phyloP scores from a whole-genome alignment of 73 alveolate species.

The Tetrahymena malaccensis region DNA sequence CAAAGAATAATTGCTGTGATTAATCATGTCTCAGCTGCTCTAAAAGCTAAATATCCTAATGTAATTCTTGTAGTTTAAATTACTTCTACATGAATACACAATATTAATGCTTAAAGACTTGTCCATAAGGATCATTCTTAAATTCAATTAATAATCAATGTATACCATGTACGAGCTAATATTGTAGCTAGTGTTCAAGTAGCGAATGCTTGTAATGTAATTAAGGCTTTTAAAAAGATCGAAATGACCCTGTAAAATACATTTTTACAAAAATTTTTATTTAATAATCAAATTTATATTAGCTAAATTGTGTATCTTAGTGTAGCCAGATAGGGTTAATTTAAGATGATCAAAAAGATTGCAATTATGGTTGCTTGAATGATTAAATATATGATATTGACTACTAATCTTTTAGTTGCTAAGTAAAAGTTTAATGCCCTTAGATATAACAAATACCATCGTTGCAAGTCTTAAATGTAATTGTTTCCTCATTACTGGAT shows the following conservation, averaged over 20 bases:
- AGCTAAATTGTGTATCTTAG: not conserved
- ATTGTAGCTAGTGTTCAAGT: not conserved
- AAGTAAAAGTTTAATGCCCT: not conserved
- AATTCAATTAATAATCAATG: not conserved
- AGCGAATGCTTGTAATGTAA: not conserved
- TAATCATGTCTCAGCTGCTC: not conserved
- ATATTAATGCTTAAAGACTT: not conserved
- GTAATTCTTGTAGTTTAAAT: not conserved
- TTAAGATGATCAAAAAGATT: not conserved
- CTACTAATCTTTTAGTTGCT: not conserved
- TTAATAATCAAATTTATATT: too few relatives aligned
- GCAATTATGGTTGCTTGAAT: not conserved
- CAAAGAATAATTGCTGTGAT: not conserved
- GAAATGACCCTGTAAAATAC: not conserved
- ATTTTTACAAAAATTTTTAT: not conserved
- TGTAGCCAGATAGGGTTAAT: not conserved
- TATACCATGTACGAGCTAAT: not conserved
- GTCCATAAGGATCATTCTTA: not conserved
- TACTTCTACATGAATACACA: not conserved
- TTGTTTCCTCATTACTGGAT: not conserved
- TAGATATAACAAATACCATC: not conserved
- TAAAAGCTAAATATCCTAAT: not conserved
- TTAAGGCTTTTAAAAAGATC: not conserved
- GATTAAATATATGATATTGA: not conserved
- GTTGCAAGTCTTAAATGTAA: not conserved